Evolutionary conservation across 768 basidiomycete species (phyloP).

Genomic region (Mycena crocata): DNA sequence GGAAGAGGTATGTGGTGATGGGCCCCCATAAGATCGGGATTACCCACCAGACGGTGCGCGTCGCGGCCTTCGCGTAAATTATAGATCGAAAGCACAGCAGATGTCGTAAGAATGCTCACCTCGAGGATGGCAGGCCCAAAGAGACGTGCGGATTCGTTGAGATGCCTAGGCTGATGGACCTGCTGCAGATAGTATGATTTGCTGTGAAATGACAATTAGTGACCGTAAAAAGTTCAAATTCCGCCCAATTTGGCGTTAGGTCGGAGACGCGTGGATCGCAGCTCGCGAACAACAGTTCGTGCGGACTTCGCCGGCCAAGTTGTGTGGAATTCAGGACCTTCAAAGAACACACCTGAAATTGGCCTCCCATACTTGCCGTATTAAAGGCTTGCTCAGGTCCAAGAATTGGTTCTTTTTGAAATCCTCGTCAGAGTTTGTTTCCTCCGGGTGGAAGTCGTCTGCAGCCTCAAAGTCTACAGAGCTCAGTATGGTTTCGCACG

Average conservation of each 20-base stretch:
- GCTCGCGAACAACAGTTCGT: no score
- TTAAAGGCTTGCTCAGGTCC: constrained; percentile 86
- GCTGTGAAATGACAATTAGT: constrained; percentile 50
- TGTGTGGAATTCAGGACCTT: no score
- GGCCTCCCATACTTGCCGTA: constrained; percentile 88
- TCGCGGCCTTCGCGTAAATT: constrained; percentile 69
- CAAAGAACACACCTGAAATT: constrained; percentile 80
- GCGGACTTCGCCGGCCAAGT: no score
- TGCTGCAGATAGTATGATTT: constrained; percentile 97
- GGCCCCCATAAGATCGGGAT: constrained; percentile 94
- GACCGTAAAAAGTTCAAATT: no score
- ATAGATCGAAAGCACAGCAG: background rate
- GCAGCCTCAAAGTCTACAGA: constrained; percentile 87
- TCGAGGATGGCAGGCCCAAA: constrained; percentile 89
- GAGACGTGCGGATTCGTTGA: constrained; percentile 84
- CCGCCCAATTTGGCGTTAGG: no score
- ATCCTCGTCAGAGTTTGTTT: constrained; percentile 85
- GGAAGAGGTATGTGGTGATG: constrained; percentile 81
- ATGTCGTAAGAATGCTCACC: constrained; percentile 52
- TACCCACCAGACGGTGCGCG: constrained; percentile 92
- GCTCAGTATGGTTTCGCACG: background rate
- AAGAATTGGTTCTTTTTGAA: constrained; percentile 92
- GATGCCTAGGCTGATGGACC: constrained; percentile 95
- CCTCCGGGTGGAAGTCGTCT: constrained; percentile 92
- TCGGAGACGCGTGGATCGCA: no score